phyloP scores from a whole-genome alignment of 2,329 filamentous ascomycete genomes.

The Blumeria hordei region DNA sequence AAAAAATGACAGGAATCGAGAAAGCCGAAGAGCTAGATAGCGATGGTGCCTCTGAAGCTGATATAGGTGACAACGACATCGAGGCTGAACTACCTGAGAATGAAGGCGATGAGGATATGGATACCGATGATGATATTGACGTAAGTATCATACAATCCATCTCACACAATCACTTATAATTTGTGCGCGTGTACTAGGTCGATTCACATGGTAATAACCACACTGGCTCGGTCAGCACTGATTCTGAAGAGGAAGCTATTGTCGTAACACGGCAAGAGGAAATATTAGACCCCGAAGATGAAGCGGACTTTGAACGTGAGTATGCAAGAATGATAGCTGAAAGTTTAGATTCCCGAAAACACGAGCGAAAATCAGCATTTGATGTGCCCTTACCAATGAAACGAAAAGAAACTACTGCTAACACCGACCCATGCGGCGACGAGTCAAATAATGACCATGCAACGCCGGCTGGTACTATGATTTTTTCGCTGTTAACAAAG shows the following conservation, averaged over 20 bases:
- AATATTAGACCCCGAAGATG: constrained; percentile 72
- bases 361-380: constrained; percentile 82
- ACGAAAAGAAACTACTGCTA: constrained; percentile 23
- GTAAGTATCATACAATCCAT: constrained; percentile 16
- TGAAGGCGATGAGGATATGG: constrained; percentile 27
- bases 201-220: constrained; percentile 25
- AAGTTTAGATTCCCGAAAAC: constrained; percentile 83
- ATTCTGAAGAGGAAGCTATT: constrained; percentile 64
- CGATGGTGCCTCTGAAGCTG: constrained; percentile 53
- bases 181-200: constrained; percentile 1
- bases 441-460: constrained; percentile 15
- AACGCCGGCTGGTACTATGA: constrained; percentile 44
- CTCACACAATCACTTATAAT: neutral
- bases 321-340: constrained; percentile 98
- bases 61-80: constrained; percentile 25
- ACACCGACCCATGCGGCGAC: constrained; percentile 18
- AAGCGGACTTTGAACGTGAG: constrained; percentile 93
- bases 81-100: constrained; percentile 25
- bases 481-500: constrained; percentile 88
- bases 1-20: constrained; percentile 52
- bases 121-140: constrained; percentile 28
- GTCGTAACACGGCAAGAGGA: constrained; percentile 81
- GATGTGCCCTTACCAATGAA: constrained; percentile 95
- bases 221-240: constrained; percentile 29
- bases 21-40: constrained; percentile 50